Evolutionary conservation across 768 basidiomycete genomes (phyloP).

Genomic region (Rhizopogon salebrosus): DNA sequence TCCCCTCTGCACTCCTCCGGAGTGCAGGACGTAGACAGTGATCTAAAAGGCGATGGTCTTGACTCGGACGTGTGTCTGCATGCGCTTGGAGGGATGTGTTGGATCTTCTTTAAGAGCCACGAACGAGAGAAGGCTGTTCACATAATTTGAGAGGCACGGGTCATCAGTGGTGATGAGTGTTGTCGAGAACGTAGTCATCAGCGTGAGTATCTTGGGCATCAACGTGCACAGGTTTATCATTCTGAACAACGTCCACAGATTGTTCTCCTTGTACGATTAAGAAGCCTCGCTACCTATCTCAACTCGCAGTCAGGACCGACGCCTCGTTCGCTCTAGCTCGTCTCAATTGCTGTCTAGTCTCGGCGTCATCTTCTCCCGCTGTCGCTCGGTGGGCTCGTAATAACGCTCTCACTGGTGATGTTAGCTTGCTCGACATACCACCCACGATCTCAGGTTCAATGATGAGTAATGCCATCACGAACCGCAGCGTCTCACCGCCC

Average conservation of each 20-base stretch:
- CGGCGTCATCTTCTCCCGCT: slow-evolving; percentile 47
- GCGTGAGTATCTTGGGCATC: slow-evolving; percentile 6
- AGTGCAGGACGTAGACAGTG: slow-evolving; percentile 44
- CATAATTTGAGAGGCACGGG: slow-evolving; percentile 38
- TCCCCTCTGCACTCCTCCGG: slow-evolving; percentile 75
- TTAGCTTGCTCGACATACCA: slow-evolving; percentile 60
- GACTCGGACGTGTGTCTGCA: slow-evolving; percentile 47
- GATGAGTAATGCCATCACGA: slow-evolving; percentile 36
- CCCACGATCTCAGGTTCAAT: slow-evolving; percentile 52
- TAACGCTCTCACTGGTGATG: slow-evolving; percentile 46
- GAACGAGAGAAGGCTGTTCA: slow-evolving; percentile 64
- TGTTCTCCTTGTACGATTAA: slow-evolving; percentile 21
- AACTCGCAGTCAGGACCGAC: slow-evolving; percentile 2
- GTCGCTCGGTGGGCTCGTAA: slow-evolving; percentile 42
- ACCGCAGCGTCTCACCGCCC: slow-evolving; percentile 32
- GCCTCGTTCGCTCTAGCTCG: slow-evolving; percentile 21
- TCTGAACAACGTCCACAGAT: slow-evolving; percentile 20
- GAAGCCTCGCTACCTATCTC: slow-evolving; percentile 10
- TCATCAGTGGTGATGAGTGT: slow-evolving; percentile 26
- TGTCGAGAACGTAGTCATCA: slow-evolving; percentile 15
- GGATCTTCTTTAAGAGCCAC: slow-evolving; percentile 72
- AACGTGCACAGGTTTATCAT: slow-evolving; percentile 16
- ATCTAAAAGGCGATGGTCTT: slow-evolving; percentile 10
- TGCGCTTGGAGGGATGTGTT: slow-evolving; percentile 78
- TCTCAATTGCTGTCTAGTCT: slow-evolving; percentile 31